Percentiles rank a stretch among this genome's conserved stretches.
Conservation (phyloP, 306 rosid species). For the Arachis hypogaea region DNA sequence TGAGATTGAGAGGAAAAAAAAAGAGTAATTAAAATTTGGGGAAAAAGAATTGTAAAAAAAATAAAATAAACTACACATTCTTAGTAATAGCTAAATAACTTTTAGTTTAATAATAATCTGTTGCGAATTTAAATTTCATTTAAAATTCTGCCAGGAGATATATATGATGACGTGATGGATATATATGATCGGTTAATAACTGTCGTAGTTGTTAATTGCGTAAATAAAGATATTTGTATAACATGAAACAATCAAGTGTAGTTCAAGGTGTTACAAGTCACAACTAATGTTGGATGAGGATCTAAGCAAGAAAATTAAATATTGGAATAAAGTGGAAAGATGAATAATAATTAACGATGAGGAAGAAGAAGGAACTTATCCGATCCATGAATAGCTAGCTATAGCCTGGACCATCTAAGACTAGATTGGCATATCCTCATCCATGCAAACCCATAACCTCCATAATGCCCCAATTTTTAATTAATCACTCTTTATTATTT, state of each 20-base stretch:
- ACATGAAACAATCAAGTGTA: background rate
- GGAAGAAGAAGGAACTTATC: background rate
- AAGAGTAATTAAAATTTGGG: too few relatives aligned
- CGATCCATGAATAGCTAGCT: background rate
- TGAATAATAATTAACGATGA: background rate
- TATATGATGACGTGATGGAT: too few relatives aligned
- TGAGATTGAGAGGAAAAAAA: too few relatives aligned
- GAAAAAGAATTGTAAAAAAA: too few relatives aligned
- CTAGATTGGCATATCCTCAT: background rate
- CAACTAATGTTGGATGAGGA: background rate
- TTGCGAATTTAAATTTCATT: too few relatives aligned
- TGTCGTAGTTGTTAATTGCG: too few relatives aligned
- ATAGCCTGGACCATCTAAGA: constrained; percentile 19
- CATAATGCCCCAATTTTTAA: constrained; percentile 15
- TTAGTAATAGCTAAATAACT: too few relatives aligned
- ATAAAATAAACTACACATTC: too few relatives aligned
- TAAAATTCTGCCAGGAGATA: too few relatives aligned
- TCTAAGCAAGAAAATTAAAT: background rate
- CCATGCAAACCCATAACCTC: constrained; percentile 23
- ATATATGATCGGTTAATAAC: too few relatives aligned
- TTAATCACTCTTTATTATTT: background rate
- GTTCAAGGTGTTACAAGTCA: background rate
- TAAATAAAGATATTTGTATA: too few relatives aligned
- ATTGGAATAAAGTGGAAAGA: background rate
- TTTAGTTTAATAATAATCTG: too few relatives aligned